These are phyloP conservation scores for Bryoerythrophyllum caledonicum DNA, from an alignment of 225 moss, liverwort and hornwort genomes.

Conservation along the genomic window DNA sequence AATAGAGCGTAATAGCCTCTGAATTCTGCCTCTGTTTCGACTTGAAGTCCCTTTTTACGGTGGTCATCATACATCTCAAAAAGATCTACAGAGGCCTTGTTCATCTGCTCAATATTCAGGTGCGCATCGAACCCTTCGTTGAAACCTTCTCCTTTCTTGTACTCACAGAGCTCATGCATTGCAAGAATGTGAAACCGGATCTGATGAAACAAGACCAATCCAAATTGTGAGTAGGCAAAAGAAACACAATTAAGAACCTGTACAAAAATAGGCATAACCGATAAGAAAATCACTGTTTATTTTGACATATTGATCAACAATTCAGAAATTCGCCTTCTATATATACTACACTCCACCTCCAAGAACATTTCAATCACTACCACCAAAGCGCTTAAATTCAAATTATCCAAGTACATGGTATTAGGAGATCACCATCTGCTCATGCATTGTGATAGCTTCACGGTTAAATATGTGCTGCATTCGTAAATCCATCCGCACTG, in stretches of 20 bases:
- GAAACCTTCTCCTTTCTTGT: conserved; percentile 89
- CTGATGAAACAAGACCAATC: conserved; percentile 42
- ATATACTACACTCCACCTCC: conserved; percentile 13
- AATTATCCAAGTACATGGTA: conserved; percentile 20
- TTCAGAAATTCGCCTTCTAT: not conserved
- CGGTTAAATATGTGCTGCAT: conserved; percentile 97
- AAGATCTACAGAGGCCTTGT: conserved; percentile 97
- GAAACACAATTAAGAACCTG: conserved; percentile 2
- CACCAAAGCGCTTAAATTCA: not conserved
- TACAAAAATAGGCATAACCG: not conserved
- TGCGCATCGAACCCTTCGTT: conserved; percentile 98
- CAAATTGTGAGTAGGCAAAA: conserved; percentile 1
- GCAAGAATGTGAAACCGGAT: conserved; percentile 99
- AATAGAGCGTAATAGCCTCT: conserved; percentile 96
- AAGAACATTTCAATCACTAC: conserved; percentile 1
- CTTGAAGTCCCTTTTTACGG: conserved; percentile 68
- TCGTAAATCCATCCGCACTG: conserved; percentile 97
- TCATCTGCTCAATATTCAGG: conserved; percentile 99
- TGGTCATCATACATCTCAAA: conserved; percentile 99
- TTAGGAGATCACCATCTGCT: conserved; percentile 74
- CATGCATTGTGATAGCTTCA: conserved; percentile 94
- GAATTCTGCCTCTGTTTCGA: conserved; percentile 89
- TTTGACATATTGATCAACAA: not conserved
- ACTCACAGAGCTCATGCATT: conserved; percentile 98
- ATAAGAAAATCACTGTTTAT: not conserved